Evolutionary conservation across 257 asterid genomes (phyloP), one percentile per base, ranked within the genome.

Genomic region (Salvia hispanica): DNA sequence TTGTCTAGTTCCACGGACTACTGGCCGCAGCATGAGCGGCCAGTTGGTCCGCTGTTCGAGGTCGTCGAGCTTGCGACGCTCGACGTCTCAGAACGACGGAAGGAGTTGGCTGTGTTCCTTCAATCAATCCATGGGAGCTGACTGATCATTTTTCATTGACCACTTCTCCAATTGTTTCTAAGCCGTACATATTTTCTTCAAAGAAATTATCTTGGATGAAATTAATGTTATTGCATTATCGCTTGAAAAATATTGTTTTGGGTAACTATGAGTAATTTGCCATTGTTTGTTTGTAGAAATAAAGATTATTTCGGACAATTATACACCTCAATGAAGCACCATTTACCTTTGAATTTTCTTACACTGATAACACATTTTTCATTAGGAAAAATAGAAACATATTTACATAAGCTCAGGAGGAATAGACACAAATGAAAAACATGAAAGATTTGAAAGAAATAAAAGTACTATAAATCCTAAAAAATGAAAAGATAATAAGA

Each of bases 71-170:
- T 77, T 80, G 39, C 71, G 89, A 76, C 92, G 86, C 16, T 84
- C 92, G 2, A 64, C 74, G 10, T 84, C 96, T 45, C 85, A 79
- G 47, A 67, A 54, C 1, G 96, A 89, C 18, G 82, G 70, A 0
- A 76, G 92, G 70, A 82, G 84, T 66, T 86, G 96, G 96, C 46
- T 86, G 51, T 86, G 96, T 73, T 84, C 95, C 37, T 82, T 89
- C 34, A 83, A 51, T 77, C 85, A 76, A 37, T 84, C 89, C 9
- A 60, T 76, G 55, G 88, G 79, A 68, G 76, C 87, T 64, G 88
- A 78, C 45, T 81, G 82, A 64, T 10, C 70, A 51, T n/a, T 52
- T 33, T 8, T 40, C 57, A 18, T 33, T 46, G 11, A 40, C 9
- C 7, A 6, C 40, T 10, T 7, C 14, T 43, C 14, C n/a, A 21